Conservation (phyloP, 805 yeast genomes). For the Priceomyces haplophilus region DNA sequence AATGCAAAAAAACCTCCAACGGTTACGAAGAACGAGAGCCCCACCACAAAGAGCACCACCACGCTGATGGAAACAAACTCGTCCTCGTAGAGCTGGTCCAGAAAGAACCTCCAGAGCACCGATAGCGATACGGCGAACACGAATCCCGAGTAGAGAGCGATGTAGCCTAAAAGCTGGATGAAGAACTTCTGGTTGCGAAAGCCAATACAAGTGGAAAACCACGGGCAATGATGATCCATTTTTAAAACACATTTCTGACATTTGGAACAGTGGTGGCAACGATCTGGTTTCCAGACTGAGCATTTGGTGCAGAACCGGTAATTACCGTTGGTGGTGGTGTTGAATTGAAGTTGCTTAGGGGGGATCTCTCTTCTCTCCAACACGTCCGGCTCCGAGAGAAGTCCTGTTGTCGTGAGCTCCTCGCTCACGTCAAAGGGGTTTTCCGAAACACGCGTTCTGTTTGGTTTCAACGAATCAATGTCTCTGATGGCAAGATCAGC, state of each 20-base stretch:
- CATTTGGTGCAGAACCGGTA: slow-evolving; percentile 58
- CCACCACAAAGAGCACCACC: slow-evolving; percentile 58
- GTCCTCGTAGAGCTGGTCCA: slow-evolving; percentile 32
- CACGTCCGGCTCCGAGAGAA: slow-evolving; percentile 3
- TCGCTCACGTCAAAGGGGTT: slow-evolving; percentile 13
- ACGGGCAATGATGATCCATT: slow-evolving; percentile 74
- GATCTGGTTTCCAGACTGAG: slow-evolving; percentile 56
- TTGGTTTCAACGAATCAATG: slow-evolving; percentile 12
- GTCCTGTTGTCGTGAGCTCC: slow-evolving; percentile 5
- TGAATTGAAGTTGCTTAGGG: slow-evolving; percentile 35
- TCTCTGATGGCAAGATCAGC: slow-evolving; percentile 35
- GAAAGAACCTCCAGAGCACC: slow-evolving; percentile 50
- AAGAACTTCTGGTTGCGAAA: slow-evolving; percentile 76
- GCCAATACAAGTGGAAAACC: slow-evolving; percentile 91
- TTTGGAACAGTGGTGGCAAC: slow-evolving; percentile 56
- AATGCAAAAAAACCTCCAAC: slow-evolving; percentile 50
- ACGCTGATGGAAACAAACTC: slow-evolving; percentile 53
- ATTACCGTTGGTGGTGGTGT: slow-evolving; percentile 46
- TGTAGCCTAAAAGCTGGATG: slow-evolving; percentile 64
- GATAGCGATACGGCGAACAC: slow-evolving; percentile 39
- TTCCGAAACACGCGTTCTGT: slow-evolving; percentile 5
- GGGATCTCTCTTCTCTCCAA: slow-evolving; percentile 15
- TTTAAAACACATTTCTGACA: slow-evolving; percentile 45
- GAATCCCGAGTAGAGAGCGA: slow-evolving; percentile 44
- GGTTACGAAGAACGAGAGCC: slow-evolving; percentile 51